Conservation (phyloP, 1,284 basidiomycete species). For the Nidula niveotomentosa region DNA sequence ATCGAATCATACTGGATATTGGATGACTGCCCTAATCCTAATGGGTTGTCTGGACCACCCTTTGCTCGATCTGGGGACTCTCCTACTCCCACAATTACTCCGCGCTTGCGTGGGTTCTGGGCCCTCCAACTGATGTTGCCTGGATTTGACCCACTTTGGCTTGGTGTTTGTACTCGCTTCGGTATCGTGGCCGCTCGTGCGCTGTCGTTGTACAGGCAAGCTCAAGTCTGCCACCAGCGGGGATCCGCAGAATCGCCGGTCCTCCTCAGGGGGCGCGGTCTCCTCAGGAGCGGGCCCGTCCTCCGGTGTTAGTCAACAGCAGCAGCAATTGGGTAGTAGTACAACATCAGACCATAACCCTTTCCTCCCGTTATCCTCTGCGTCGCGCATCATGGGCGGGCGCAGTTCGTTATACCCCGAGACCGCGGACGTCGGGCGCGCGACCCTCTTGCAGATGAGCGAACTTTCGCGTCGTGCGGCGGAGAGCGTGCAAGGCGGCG, state of each 20-base stretch:
- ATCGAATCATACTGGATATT: no score
- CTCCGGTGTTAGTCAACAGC: background rate
- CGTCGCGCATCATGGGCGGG: constrained; percentile 56
- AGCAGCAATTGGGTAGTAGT: background rate
- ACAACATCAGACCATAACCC: constrained; percentile 25
- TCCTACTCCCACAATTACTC: background rate
- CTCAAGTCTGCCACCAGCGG: constrained; percentile 4
- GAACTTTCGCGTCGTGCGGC: constrained; percentile 64
- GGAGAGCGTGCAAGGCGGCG: constrained; percentile 27
- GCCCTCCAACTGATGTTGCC: no score
- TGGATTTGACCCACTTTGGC: background rate
- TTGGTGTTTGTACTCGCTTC: background rate
- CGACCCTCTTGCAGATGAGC: constrained; percentile 68
- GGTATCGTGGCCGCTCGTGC: background rate
- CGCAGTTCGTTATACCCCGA: constrained; percentile 24
- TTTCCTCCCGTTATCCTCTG: constrained; percentile 61
- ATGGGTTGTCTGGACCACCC: background rate
- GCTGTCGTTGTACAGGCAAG: constrained; percentile 8
- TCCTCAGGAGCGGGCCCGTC: background rate
- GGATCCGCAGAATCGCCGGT: background rate
- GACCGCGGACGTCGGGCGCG: constrained; percentile 50
- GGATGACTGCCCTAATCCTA: no score
- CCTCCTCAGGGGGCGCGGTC: background rate
- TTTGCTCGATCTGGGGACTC: background rate
- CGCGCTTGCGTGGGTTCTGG: no score